Conservation (phyloP, 345 rosid genomes). For the Ricinus communis region DNA sequence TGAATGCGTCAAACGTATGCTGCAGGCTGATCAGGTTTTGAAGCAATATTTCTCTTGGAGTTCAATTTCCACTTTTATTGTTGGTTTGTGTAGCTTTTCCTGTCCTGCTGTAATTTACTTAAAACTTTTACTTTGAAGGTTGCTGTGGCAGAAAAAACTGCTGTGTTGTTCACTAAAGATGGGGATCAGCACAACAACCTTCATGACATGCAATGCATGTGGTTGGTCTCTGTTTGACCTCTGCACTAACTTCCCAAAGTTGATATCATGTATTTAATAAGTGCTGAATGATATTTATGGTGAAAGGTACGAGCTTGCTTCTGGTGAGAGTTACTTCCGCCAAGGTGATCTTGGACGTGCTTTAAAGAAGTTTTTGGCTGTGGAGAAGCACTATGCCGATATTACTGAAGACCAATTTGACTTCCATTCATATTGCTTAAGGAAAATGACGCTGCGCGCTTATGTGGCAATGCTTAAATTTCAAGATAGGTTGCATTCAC, state of each 20-base stretch:
- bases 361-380: slow-evolving; percentile 85
- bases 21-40: slow-evolving; percentile 96
- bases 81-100: slow-evolving; percentile 13
- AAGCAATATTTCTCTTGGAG: slow-evolving; percentile 12
- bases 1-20: slow-evolving; percentile 96
- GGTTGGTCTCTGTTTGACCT: slow-evolving; percentile 52
- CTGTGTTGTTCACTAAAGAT: slow-evolving; percentile 90
- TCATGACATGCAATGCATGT: slow-evolving; percentile 99
- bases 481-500: slow-evolving; percentile 94
- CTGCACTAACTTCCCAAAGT: slow-evolving; percentile 7
- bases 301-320: slow-evolving; percentile 96
- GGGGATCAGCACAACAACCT: slow-evolving; percentile 98
- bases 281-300: slow-evolving; percentile 13
- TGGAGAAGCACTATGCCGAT: slow-evolving; percentile 99
- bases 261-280: slow-evolving; percentile 16
- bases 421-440: slow-evolving; percentile 97
- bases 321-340: slow-evolving; percentile 93
- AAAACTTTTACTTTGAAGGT: slow-evolving; percentile 51
- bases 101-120: slow-evolving; percentile 14
- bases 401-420: slow-evolving; percentile 98
- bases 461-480: slow-evolving; percentile 98
- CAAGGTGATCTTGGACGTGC: slow-evolving; percentile 98
- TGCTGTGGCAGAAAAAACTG: slow-evolving; percentile 87
- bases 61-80: background rate
- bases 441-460: slow-evolving; percentile 95